Percentiles rank a stretch among this genome's conserved stretches.
Conservation (phyloP, 805 yeast species). For the Saccharomyces paradoxus region DNA sequence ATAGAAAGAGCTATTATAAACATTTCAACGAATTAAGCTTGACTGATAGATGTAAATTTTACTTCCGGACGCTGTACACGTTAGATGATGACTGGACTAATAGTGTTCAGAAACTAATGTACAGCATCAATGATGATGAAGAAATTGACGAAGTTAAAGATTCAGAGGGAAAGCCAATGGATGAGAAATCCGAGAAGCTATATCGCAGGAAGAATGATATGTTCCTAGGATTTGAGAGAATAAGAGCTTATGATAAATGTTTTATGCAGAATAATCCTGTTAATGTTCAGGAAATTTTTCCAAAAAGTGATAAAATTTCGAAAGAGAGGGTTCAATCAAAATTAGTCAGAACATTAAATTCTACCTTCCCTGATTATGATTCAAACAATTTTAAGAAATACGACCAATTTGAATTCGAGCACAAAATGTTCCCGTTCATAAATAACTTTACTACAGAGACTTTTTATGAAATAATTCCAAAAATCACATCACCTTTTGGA, state of each 20-base stretch:
- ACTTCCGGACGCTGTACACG: conserved; percentile 13
- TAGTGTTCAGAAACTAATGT: conserved; percentile 4
- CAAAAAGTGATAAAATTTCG: background rate
- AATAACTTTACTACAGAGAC: conserved; percentile 6
- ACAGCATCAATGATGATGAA: conserved; percentile 8
- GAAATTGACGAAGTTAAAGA: background rate
- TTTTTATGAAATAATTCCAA: conserved; percentile 12
- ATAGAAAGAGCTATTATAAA: conserved; percentile 3
- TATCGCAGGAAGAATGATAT: conserved; percentile 6
- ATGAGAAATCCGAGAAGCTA: conserved; percentile 2
- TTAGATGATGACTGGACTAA: conserved; percentile 15
- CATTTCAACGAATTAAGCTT: conserved; percentile 8
- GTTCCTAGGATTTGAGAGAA: conserved; percentile 11
- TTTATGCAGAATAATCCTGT: conserved; percentile 6
- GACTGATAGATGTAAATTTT: conserved; percentile 9
- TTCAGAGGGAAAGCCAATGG: conserved; percentile 1
- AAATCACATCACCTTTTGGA: conserved; percentile 7
- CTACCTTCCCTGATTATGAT: background rate
- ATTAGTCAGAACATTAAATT: background rate
- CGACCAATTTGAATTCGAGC: conserved; percentile 18
- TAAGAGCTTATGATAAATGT: conserved; percentile 15
- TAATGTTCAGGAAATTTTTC: conserved; percentile 1
- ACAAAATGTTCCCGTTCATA: conserved; percentile 19
- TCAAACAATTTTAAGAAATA: background rate
- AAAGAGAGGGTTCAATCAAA: background rate